Percentiles rank a stretch among this genome's conserved stretches.
Conservation (phyloP, 2,329 filamentous ascomycete species). For the Penicillium brasilianum region DNA sequence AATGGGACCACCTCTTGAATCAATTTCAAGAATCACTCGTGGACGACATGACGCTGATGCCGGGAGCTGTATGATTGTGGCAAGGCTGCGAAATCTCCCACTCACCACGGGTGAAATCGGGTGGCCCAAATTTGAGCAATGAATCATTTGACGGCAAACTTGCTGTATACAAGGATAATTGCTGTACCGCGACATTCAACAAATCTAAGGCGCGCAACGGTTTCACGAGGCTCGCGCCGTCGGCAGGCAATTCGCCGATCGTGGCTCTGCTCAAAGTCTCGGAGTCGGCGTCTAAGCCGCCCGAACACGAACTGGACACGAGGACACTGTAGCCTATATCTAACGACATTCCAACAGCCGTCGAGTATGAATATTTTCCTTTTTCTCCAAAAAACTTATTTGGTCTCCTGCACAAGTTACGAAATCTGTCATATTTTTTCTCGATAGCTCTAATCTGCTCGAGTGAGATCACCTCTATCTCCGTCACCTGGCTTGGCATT, state of each 20-base stretch:
- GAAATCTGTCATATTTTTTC: neutral
- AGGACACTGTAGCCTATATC: neutral
- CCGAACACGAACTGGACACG: conserved; percentile 14
- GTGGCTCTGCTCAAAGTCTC: conserved; percentile 2
- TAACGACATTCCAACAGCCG: neutral
- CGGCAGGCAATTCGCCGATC: conserved; percentile 16
- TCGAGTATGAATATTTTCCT: neutral
- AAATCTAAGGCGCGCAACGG: neutral
- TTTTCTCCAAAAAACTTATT: neutral
- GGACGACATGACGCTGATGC: conserved; percentile 24
- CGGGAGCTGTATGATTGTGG: conserved; percentile 7
- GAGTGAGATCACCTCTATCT: neutral
- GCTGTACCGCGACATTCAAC: neutral
- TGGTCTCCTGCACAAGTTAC: neutral
- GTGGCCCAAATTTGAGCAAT: neutral
- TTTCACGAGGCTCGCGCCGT: conserved; percentile 8
- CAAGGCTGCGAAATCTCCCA: neutral
- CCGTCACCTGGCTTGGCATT: neutral
- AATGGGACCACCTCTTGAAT: conserved; percentile 39
- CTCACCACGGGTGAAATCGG: neutral
- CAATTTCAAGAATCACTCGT: conserved; percentile 31
- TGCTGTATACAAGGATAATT: conserved; percentile 2
- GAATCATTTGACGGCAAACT: neutral
- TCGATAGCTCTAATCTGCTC: neutral
- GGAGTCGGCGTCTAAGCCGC: conserved; percentile 20